Evolutionary conservation across 768 basidiomycete genomes (phyloP), one percentile per base, ranked within the genome.

Genomic region (Nevesoporus exiguus): DNA sequence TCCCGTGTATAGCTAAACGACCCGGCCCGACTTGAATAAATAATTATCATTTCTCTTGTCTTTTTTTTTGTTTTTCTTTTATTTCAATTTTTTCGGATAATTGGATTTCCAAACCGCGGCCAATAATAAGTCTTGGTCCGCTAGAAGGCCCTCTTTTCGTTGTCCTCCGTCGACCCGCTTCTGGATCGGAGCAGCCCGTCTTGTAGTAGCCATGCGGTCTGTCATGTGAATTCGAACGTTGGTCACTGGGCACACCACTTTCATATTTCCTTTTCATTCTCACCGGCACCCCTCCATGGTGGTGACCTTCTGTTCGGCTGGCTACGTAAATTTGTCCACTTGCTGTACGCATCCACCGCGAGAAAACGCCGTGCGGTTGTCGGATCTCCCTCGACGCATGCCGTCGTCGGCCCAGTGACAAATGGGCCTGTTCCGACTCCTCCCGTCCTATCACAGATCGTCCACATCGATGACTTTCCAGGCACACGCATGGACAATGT

Each of bases 1-100:
- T 52, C 54, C 64, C 64, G 64, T 47, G 47, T 36, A 52, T 40
- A 30, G 40, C 29, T 49, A 51, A 52, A 54, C 53, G 33, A 17
- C 33, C 44, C 65, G 66, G 66, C 34, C 66, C 66, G 64, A 58
- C 36, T 5, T 27, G 22, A 42, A 29, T 24, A 51, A 48, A 24
- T 58, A 30, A 51, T 17, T 29, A 31, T 30, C 19, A 21, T 40
- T 40, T 25, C 15, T 11, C 34, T 55, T 51, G 9, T 3, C 6
- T 43, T 43, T 21, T 7, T 31, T n/a, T n/a, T 55, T 51, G 9
- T 3, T 8, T 43, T 43, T 21, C 10, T 31, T n/a, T n/a, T 33
- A 33, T 46, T 47, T 30, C 9, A n/a, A 17, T 37, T 17, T 47
- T 14, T 22, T 31, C 52, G 29, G 46, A 47, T 34, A 53, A 53